phyloP scores from a whole-genome alignment of 352 stramenopile genomes.

The Aphanomyces cochlioides region DNA sequence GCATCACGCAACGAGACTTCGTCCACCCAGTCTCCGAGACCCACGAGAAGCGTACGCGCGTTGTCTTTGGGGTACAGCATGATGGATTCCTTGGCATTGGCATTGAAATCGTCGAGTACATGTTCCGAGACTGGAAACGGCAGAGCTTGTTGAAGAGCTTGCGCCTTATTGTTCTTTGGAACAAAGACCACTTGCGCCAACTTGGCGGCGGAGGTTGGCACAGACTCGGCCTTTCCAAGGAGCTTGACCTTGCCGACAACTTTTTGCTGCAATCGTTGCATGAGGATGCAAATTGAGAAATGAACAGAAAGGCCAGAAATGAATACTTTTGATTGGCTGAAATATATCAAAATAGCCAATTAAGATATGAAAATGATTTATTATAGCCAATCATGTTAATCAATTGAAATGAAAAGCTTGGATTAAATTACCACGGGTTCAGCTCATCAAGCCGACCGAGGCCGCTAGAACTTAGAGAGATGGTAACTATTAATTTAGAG shows the following conservation, averaged over 20 bases:
- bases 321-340: too few relatives aligned
- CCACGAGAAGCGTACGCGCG: slow-evolving; percentile 69
- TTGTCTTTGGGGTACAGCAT: slow-evolving; percentile 61
- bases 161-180: not conserved
- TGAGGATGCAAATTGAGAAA: not conserved
- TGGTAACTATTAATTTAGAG: too few relatives aligned
- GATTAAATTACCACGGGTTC: too few relatives aligned
- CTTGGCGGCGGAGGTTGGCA: slow-evolving; percentile 7
- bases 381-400: too few relatives aligned
- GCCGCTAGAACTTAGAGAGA: too few relatives aligned
- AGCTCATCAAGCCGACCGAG: too few relatives aligned
- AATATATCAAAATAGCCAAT: too few relatives aligned
- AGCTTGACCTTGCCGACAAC: slow-evolving; percentile 8
- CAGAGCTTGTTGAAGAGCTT: slow-evolving; percentile 33
- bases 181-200: slow-evolving; percentile 28
- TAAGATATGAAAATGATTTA: too few relatives aligned
- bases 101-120: slow-evolving; percentile 64
- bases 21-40: slow-evolving; percentile 66
- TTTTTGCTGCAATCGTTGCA: slow-evolving; percentile 24
- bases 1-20: slow-evolving; percentile 61
- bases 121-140: slow-evolving; percentile 62
- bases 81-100: slow-evolving; percentile 59
- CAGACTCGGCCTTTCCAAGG: not conserved
- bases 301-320: too few relatives aligned
- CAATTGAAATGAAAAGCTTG: too few relatives aligned